Evolutionary conservation across 2,329 filamentous ascomycete genomes (phyloP), one percentile per base, ranked within the genome.

Genomic region (Pseudopyrenochaeta lycopersici): DNA sequence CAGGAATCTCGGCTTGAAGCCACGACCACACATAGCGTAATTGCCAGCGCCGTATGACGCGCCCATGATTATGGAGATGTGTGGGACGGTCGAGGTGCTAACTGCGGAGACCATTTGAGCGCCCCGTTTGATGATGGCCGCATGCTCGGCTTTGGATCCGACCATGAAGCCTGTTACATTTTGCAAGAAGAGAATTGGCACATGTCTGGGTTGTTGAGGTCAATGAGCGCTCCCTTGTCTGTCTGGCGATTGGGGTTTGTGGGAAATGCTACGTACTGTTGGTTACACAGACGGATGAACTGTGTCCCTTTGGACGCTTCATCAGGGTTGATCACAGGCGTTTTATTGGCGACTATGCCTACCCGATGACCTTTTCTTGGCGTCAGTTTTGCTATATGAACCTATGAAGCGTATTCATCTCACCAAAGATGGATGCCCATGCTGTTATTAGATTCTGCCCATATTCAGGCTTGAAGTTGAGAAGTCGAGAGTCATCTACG

Each of bases 131-230:
- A 81, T 80, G 54, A 81, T 78, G 4, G 71, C 76, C 0, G 73
- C 72, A 44, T 76, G 77, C 46, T 81, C 79, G 3, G 78, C 76
- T 51, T 79, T 78, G 5, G 74, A 59, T 3, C 79, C 79, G 3
- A 81, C 78, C 78, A 81, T 81, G 65, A 81, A 81, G 1, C 79
- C 79, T 0, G 79, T 81, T 0, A 81, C 78, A 38, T 81, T 81
- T 60, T 81, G 79, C 0, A 81, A 62, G 63, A 80, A 81, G 4
- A 81, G 63, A 12, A 81, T 79, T 0, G 79, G 78, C 0, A 60
- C 72, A 21, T 70, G 69, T 49, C 76, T 66, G 45, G 11, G n/a
- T 7, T 4, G 32, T 10, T 23, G 35, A 14, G 38, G 23, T 27
- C 23, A 27, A 27, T 49, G 6, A 49, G 47, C 21, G 20, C 7